Evolutionary conservation across 192 early-diverging fungal species (phyloP), one percentile per base, ranked within the genome.

Genomic region (Obelidium mucronatum): DNA sequence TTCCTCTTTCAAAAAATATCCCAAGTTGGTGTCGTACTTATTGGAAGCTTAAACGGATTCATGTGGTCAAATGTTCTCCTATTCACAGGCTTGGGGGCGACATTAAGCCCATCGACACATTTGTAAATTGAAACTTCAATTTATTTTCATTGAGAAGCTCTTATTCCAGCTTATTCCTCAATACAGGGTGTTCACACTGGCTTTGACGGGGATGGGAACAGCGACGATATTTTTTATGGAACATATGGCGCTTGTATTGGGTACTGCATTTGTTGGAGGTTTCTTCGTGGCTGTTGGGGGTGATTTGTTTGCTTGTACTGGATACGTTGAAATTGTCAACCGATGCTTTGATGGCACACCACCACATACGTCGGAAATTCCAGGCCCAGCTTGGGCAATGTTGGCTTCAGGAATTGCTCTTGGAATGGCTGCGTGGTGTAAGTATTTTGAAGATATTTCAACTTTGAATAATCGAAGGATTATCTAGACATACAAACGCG

Each of bases 381-480:
- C 66, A 13, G 76, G 76, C 13, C 67, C 76, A n/a, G 76, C 76
- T 6, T 77, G 76, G 76, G 76, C 54, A 2, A 2, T 77, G 8
- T 40, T 77, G 22, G 76, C 76, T 6, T 55, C 67, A 11, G 35
- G 3, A 22, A 24, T 58, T 17, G 66, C 33, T 2, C 31, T 77
- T 17, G 54, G 65, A 30, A 39, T 70, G 24, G 51, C 76, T 3
- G 63, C 34, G 37, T 77, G 19, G 39, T 73, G 70, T 73, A 24
- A 59, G 52, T 53, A 15, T 22, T n/a, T n/a, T n/a, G n/a, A n/a
- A n/a, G n/a, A n/a, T n/a, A n/a, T 34, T n/a, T n/a, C n/a, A n/a
- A n/a, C n/a, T n/a, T n/a, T n/a, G n/a, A n/a, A 22, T 31, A 1
- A 8, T n/a, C n/a, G n/a, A n/a, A n/a, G n/a, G n/a, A n/a, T n/a